Conservation (phyloP, 257 asterid genomes). For the Anisodus tanguticus region DNA sequence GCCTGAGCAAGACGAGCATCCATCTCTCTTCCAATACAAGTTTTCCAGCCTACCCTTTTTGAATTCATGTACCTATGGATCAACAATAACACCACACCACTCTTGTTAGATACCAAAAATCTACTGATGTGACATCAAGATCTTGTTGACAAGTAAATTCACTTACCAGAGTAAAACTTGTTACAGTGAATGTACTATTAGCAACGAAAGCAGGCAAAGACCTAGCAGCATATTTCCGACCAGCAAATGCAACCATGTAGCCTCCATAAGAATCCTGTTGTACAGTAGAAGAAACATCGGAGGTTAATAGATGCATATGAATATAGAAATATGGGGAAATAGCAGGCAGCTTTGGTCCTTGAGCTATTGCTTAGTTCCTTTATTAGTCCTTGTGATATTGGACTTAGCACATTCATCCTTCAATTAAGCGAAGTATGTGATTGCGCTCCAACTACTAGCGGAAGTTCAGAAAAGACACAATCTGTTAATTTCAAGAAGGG, state of each 20-base stretch:
- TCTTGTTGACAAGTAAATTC: background rate
- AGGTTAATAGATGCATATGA: background rate
- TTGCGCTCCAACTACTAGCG: background rate
- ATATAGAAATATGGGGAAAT: background rate
- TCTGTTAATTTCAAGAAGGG: background rate
- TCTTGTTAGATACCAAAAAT: background rate
- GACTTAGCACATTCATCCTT: background rate
- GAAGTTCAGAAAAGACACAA: background rate
- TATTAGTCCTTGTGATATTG: background rate
- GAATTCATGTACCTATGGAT: conserved; percentile 79
- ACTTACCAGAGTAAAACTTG: conserved; percentile 95
- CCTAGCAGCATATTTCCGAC: conserved; percentile 88
- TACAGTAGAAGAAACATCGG: background rate
- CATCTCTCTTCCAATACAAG: conserved; percentile 92
- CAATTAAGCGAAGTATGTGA: background rate
- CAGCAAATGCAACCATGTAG: conserved; percentile 98
- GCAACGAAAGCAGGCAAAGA: conserved; percentile 86
- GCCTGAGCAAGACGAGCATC: conserved; percentile 72
- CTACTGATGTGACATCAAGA: background rate
- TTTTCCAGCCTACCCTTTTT: conserved; percentile 92
- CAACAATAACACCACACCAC: background rate
- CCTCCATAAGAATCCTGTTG: conserved; percentile 83
- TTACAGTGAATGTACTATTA: conserved; percentile 64
- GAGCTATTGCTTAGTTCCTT: background rate
- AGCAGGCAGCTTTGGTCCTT: background rate